Conservation (phyloP, 176 grass and related monocot genomes). For the Zea mays region DNA sequence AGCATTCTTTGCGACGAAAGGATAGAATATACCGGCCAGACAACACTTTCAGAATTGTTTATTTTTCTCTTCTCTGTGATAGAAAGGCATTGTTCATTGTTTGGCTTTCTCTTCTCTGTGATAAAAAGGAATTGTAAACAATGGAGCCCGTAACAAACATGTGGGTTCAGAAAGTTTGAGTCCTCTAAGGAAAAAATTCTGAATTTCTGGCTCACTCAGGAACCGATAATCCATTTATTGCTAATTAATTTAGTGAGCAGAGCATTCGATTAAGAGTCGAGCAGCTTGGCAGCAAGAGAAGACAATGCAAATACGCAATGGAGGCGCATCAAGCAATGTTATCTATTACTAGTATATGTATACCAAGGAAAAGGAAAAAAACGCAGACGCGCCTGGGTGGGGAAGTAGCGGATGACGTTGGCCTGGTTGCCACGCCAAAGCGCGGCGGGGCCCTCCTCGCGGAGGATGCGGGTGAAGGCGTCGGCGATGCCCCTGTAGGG, state of each 20-base stretch:
- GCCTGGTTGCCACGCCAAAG: constrained; percentile 93
- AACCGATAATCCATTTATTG: not conserved
- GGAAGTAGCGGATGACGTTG: constrained; percentile 95
- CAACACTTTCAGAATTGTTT: not conserved
- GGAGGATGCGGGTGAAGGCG: constrained; percentile 68
- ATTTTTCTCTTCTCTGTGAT: not conserved
- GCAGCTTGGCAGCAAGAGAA: not conserved
- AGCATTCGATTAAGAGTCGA: not conserved
- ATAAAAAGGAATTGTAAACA: not conserved
- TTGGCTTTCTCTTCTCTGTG: not conserved
- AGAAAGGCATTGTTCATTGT: not conserved
- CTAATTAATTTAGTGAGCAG: not conserved
- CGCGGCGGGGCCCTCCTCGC: constrained; percentile 68
- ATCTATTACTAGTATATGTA: too few species aligned
- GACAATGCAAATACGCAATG: not conserved
- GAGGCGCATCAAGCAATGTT: not conserved
- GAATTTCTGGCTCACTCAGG: not conserved
- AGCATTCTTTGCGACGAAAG: not conserved
- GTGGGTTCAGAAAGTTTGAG: not conserved
- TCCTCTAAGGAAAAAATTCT: not conserved
- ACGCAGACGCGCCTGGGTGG: constrained; percentile 57
- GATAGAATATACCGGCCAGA: not conserved
- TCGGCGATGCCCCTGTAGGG: constrained; percentile 72
- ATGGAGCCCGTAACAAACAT: constrained; percentile 3
- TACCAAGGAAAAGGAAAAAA: not conserved